These are phyloP conservation scores for Margaritispora aquatica DNA, from an alignment of 495 filamentous ascomycete genomes.

Conservation along the genomic window DNA sequence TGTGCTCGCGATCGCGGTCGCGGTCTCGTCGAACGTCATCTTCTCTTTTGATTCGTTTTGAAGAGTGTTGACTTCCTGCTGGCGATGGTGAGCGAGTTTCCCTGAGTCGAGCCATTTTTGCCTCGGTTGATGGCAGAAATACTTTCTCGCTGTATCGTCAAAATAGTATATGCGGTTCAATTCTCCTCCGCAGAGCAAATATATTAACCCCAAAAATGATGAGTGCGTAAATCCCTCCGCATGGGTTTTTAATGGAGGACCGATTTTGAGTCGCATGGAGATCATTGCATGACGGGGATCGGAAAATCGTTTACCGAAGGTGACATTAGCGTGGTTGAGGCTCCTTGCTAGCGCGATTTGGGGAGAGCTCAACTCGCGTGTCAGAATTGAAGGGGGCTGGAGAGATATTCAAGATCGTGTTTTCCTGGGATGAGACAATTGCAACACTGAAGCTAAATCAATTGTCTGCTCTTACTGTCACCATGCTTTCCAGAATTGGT, in stretches of 20 bases:
- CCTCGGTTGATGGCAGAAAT: slow-evolving; percentile 56
- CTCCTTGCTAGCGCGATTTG: not conserved
- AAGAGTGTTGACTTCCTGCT: slow-evolving; percentile 81
- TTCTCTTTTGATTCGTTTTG: slow-evolving; percentile 66
- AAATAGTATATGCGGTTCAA: not conserved
- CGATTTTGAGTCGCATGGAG: not conserved
- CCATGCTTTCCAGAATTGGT: slow-evolving; percentile 33
- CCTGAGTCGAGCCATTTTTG: slow-evolving; percentile 82
- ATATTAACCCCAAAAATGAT: not conserved
- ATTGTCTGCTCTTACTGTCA: not conserved
- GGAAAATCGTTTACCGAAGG: not conserved
- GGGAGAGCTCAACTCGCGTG: slow-evolving; percentile 13
- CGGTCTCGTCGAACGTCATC: slow-evolving; percentile 67
- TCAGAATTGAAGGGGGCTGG: slow-evolving; percentile 18
- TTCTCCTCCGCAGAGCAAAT: not conserved
- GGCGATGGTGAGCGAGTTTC: slow-evolving; percentile 94
- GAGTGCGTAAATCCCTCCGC: too few relatives aligned
- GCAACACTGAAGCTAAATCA: not conserved
- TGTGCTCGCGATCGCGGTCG: slow-evolving; percentile 43
- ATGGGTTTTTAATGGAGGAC: not conserved
- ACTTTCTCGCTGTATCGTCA: slow-evolving; percentile 36
- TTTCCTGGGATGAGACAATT: slow-evolving; percentile 2
- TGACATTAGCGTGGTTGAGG: not conserved
- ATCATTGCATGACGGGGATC: not conserved
- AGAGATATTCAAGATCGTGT: not conserved